Base-by-base conservation (phyloP, 345 rosid species). In the Citrus medica region DNA sequence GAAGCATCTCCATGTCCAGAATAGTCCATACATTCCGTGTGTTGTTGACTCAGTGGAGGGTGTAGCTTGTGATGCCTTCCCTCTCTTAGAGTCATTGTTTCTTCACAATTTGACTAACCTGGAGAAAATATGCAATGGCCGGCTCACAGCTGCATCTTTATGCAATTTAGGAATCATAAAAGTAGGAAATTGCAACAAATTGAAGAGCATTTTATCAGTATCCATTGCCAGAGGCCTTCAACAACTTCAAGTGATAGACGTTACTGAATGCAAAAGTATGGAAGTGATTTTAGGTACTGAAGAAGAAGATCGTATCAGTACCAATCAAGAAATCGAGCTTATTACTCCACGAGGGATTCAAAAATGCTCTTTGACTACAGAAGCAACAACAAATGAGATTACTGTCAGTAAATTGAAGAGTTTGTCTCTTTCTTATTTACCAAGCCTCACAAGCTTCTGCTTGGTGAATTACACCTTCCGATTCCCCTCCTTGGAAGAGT, bases 171-270 rank as follows among this genome's bases (percentile, higher is more conserved):
- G 60, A 74, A 53, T 3, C 0, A 27, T 82, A 1, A 38, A 35
- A 16, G 83, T 84, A 17, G n/a, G 3, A 55, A 4, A 5, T 16
- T 82, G 82, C 28, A 7, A 61, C 0, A 69, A 27, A 38, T 35
- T 87, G 46, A 81, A 46, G 37, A 70, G 33, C 9, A 40, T 79
- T 2, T 80, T 81, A 38, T 60, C 74, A 4, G 32, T 80, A 14
- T 76, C 84, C 30, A 53, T 68, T 14, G 58, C 64, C 17, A 28
- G 59, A 62, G 35, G 58, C 9, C 79, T 83, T 73, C 27, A 37
- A 14, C 73, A 53, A 6, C 84, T 80, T 61, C 67, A 78, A 32
- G 46, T 66, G 24, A 82, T 84, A 46, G 67, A 82, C 38, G 75
- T 82, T 30, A n/a, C 1, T 17, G 42, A 61, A 14, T 80, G 83